Percentiles rank a stretch among this genome's conserved stretches.
phyloP scores from a whole-genome alignment of 2,329 filamentous ascomycete species.

The Trichoderma gracile region DNA sequence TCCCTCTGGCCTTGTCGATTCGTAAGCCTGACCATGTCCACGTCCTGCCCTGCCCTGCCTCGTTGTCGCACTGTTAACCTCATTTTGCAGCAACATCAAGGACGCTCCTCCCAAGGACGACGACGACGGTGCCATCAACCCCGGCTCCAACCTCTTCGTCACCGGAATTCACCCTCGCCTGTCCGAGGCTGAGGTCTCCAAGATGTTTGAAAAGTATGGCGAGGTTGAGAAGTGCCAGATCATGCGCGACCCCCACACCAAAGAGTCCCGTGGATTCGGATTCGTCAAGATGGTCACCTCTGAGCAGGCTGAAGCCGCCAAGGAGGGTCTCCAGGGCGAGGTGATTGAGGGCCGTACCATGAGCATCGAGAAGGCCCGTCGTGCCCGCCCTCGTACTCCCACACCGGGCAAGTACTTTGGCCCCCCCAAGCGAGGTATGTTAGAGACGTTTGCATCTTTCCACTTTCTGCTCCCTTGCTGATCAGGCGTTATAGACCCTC shows the following conservation, averaged over 20 bases:
- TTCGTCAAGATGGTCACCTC: slow-evolving; percentile 99
- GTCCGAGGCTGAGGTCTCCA: slow-evolving; percentile 84
- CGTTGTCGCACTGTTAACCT: slow-evolving; percentile 24
- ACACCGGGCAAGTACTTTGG: slow-evolving; percentile 99
- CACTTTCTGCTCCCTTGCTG: slow-evolving; percentile 28
- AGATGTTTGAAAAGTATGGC: slow-evolving; percentile 97
- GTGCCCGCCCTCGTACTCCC: slow-evolving; percentile 89
- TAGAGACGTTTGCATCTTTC: slow-evolving; percentile 29
- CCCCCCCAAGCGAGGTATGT: slow-evolving; percentile 92
- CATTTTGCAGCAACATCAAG: slow-evolving; percentile 47
- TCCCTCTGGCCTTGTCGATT: slow-evolving; percentile 51
- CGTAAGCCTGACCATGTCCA: slow-evolving; percentile 29
- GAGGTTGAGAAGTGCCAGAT: slow-evolving; percentile 99
- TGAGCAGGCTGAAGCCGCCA: slow-evolving; percentile 94
- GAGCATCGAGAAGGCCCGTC: slow-evolving; percentile 98
- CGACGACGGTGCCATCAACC: slow-evolving; percentile 82
- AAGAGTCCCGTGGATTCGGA: slow-evolving; percentile 97
- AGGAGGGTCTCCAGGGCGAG: slow-evolving; percentile 93
- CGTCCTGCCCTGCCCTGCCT: background rate
- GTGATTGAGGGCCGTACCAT: slow-evolving; percentile 92
- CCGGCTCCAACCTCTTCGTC: slow-evolving; percentile 97
- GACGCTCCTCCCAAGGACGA: slow-evolving; percentile 57
- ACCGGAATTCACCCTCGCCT: slow-evolving; percentile 96
- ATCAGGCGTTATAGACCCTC: slow-evolving; percentile 37
- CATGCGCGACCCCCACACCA: slow-evolving; percentile 97